Percentiles rank a stretch among this genome's conserved stretches.
Evolutionary conservation across 805 yeast species (phyloP).

Genomic region (Brettanomyces anomalus): DNA sequence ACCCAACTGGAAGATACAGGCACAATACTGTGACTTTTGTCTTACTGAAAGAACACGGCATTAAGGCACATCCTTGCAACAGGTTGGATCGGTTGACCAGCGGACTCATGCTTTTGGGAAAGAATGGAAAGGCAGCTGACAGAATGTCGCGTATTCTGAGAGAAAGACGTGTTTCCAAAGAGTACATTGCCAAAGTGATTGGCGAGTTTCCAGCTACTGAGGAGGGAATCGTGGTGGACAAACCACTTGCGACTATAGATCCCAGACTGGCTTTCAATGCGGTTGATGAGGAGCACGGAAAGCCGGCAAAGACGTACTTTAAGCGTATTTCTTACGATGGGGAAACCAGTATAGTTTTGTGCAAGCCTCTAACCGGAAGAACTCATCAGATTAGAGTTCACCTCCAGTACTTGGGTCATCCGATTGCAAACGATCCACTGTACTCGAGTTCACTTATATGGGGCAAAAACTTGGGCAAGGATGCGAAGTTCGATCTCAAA

Average conservation of each 20-base stretch:
- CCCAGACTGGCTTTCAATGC: constrained; percentile 67
- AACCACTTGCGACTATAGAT: constrained; percentile 60
- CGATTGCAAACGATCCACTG: constrained; percentile 88
- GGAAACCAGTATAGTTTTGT: constrained; percentile 58
- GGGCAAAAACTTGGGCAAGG: constrained; percentile 69
- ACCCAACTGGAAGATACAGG: constrained; percentile 84
- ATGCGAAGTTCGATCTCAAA: constrained; percentile 36
- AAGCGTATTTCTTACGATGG: constrained; percentile 61
- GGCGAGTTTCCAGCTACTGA: constrained; percentile 70
- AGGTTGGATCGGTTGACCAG: constrained; percentile 86
- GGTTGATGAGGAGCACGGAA: constrained; percentile 44
- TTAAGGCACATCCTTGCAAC: constrained; percentile 73
- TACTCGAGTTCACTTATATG: constrained; percentile 73
- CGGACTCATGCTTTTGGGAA: constrained; percentile 88
- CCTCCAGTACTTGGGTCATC: constrained; percentile 78
- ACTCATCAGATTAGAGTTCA: constrained; percentile 96
- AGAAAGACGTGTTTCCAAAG: constrained; percentile 67
- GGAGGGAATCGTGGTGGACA: constrained; percentile 40
- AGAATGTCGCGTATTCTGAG: constrained; percentile 61
- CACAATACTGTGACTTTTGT: constrained; percentile 70
- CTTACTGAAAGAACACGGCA: constrained; percentile 59
- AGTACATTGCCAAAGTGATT: constrained; percentile 78
- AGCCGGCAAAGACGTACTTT: constrained; percentile 69
- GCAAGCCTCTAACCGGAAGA: constrained; percentile 85
- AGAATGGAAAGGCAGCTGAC: constrained; percentile 71